Base-by-base conservation (phyloP, 148 eudicot species). In the Cornus florida region DNA sequence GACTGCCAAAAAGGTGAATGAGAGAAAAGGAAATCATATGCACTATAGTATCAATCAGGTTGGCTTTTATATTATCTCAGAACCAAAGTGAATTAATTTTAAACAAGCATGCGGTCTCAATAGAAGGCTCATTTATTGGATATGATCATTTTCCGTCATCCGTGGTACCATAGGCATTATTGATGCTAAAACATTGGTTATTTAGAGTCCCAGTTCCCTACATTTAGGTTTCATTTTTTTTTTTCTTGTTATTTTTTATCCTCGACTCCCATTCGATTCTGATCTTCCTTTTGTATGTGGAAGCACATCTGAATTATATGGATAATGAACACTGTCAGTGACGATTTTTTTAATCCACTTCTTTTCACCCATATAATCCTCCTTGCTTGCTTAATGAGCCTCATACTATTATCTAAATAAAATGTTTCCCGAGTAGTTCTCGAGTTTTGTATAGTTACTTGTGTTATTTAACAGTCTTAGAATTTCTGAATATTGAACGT, bases 401-500 rank as follows among this genome's bases (percentile, higher is more conserved):
- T 35, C 35, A 22, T 17, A 46, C 69, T 71, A 4, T 16, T 41
- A 32, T 77, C 19, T 62, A 39, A 24, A 11, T 59, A 32, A 23
- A 20, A 46, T 71, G 43, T 67, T 39, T 70, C 69, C 57, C 20
- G 32, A 48, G 12, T 70, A 24, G 80, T 77, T 53, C 39, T 38
- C 38, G 20, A 70, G 75, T 68, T 73, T 31, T 28, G 56, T 78
- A 8, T 68, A 53, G 69, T 72, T 82, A 50, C 68, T 72, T 65
- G n/a, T 69, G 69, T 35, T 76, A n/a, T 73, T 56, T 65, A 31
- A 76, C 32, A 50, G 75, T 72, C 67, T 67, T 66, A 67, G 59
- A 67, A 16, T 75, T 60, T 78, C 77, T 76, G 80, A 82, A 82
- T 88, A 84, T 87, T 90, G 80, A 88, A 88, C 76, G 64, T 84